Base-by-base conservation (phyloP, 1,284 basidiomycete genomes). In the Bondarzewia mesenterica region DNA sequence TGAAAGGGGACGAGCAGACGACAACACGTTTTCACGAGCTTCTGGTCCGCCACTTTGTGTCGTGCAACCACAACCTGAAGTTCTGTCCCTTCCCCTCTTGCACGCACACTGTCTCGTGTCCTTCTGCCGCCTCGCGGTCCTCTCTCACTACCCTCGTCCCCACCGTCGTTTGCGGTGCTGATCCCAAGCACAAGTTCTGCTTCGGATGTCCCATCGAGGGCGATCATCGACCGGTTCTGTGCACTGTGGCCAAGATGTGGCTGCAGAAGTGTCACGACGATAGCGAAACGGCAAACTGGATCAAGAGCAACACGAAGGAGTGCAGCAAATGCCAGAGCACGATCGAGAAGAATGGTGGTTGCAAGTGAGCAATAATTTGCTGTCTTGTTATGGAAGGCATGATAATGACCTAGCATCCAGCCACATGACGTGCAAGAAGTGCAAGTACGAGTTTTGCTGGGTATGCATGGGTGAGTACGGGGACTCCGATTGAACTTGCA, bases 341-440 rank as follows among this genome's bases (percentile, higher is more conserved):
- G 45, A 98, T 99, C 55, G 94, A 99, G 77, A 98, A 99, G 85
- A 98, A 98, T 58, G 94, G 95, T n/a, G 94, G 95, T 4, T 98
- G 95, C 90, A 95, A 96, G 92, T 93, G 63, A 61, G 89, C 82
- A 10, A 14, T 47, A 48, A 47, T 50, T 56, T 49, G 52, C 46
- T 32, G 23, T 44, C 29, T 27, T 27, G 32, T 15, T n/a, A 36
- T 6, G 22, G 8, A 16, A 23, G 27, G 15, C 35, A 38, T 49
- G 47, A 40, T 50, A 47, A 52, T 21, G 7, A 32, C 41, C 47
- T 35, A 44, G 42, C 10, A 40, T 35, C 43, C 49, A 93, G 90
- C 73, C 93, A 96, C 67, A 96, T 96, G 93, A 96, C 93, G n/a
- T 96, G 93, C 75, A 94, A 95, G 77, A 96, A 95, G 71, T 96